phyloP scores from a whole-genome alignment of 352 stramenopile genomes.

The Phytophthora macrochlamydospora region DNA sequence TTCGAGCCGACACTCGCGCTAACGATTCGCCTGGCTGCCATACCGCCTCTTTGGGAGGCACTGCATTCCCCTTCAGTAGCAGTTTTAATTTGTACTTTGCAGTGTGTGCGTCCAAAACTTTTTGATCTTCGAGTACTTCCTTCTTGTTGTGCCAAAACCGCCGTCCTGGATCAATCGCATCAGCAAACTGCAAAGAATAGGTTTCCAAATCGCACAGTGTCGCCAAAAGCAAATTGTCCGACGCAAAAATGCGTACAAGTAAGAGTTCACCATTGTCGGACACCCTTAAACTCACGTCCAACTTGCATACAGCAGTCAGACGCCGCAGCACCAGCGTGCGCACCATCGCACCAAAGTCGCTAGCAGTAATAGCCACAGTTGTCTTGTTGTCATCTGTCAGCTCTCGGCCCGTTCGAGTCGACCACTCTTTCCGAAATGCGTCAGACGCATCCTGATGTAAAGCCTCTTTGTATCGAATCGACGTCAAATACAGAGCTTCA shows the following conservation, averaged over 20 bases:
- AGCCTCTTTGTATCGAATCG: constrained; percentile 15
- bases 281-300: constrained; percentile 66
- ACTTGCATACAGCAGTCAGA: constrained; percentile 48
- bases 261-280: constrained; percentile 50
- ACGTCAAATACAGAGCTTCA: constrained; percentile 16
- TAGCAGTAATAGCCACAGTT: constrained; percentile 13
- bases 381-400: constrained; percentile 14
- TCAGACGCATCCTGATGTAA: constrained; percentile 2
- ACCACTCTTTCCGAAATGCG: constrained; percentile 43
- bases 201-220: constrained; percentile 52
- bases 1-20: constrained; percentile 45
- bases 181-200: constrained; percentile 60
- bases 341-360: constrained; percentile 63
- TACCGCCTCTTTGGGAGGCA: constrained; percentile 47
- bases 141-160: constrained; percentile 50
- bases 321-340: constrained; percentile 60
- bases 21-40: constrained; percentile 49
- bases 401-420: constrained; percentile 14
- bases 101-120: constrained; percentile 47
- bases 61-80: constrained; percentile 33
- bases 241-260: constrained; percentile 57
- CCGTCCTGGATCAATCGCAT: constrained; percentile 59
- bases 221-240: constrained; percentile 67
- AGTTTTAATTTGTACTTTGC: constrained; percentile 64
- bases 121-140: constrained; percentile 55